Base-by-base conservation (phyloP, 2,329 filamentous ascomycete genomes). In the Fusarium duplospermum region DNA sequence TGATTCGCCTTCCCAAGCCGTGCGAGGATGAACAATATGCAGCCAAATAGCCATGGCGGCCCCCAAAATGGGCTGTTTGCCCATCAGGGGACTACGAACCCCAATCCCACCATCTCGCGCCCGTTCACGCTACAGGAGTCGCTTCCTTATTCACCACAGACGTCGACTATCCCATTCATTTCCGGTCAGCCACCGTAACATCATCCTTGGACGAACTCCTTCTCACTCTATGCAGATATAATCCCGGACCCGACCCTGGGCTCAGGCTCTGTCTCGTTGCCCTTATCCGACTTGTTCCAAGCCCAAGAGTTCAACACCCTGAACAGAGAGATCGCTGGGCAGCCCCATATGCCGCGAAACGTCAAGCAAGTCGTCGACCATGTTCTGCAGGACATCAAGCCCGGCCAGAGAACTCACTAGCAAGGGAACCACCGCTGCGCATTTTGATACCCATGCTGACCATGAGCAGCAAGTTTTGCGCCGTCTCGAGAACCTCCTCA, bases 111-210 rank as follows among this genome's bases (percentile, higher is more conserved):
- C 42, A 78, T 82, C 36, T 72, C 79, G 42, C 81, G 86, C 64
- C 87, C 91, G 1, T 90, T 92, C 79, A 89, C 89, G 4, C 88
- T 96, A 14, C 89, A 92, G 66, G 93, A 96, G 79, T 93, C 93
- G 33, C 86, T 96, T 54, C 93, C 93, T n/a, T 95, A 92, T 83
- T 94, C 93, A 61, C 94, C 94, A 27, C 92, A 96, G 80, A 93
- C 92, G 58, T 94, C 93, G 4, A 92, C 95, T 58, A 88, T 94
- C 62, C 93, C 94, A 4, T 94, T 96, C 82, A 90, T 93, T 81
- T 89, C 93, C 75, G 91, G 94, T 95, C 83, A 73, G 86, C 79
- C 62, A 10, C 52, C 57, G 27, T 40, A 38, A 20, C 35, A 20
- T 61, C 40, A 35, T n/a, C 22, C 29, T 33, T 47, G 29, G 50